Evolutionary conservation across 2,329 filamentous ascomycete genomes (phyloP).

Genomic region (Pseudomassariella vexata): DNA sequence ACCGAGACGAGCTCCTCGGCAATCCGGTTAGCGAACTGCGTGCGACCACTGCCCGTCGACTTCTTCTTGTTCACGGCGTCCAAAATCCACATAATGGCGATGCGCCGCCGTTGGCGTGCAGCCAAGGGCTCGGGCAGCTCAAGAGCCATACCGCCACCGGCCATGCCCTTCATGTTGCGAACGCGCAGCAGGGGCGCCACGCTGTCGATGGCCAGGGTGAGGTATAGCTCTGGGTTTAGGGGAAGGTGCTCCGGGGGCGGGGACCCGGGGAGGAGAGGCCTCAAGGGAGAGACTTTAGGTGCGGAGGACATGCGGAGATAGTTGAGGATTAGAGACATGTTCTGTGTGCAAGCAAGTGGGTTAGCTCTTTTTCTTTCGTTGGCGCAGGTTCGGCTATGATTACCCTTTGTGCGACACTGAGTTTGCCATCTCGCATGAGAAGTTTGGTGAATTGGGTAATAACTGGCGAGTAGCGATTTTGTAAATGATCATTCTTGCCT

Average conservation of each 20-base stretch:
- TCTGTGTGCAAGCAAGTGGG: constrained; percentile 40
- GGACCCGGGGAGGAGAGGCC: constrained; percentile 67
- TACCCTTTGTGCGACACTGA: constrained; percentile 84
- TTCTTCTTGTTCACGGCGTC: constrained; percentile 75
- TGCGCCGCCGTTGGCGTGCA: constrained; percentile 68
- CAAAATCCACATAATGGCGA: constrained; percentile 84
- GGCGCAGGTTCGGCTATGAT: constrained; percentile 20
- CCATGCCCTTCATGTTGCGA: constrained; percentile 66
- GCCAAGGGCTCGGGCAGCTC: constrained; percentile 76
- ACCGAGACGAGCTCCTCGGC: constrained; percentile 84
- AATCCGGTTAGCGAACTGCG: constrained; percentile 69
- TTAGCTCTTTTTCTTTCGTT: no score
- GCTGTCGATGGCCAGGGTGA: constrained; percentile 86
- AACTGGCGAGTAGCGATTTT: constrained; percentile 79
- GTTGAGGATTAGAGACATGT: constrained; percentile 79
- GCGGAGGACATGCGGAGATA: constrained; percentile 78
- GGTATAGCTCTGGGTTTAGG: constrained; percentile 82
- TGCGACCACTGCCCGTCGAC: constrained; percentile 63
- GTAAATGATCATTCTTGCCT: constrained; percentile 49
- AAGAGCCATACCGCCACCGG: constrained; percentile 79
- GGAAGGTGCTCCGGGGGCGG: constrained; percentile 77
- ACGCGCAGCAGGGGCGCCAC: constrained; percentile 85
- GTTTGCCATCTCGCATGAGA: constrained; percentile 87
- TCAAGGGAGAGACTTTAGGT: constrained; percentile 66
- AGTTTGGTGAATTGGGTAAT: constrained; percentile 84